These are phyloP conservation scores for Corinectria fuckeliana DNA, from an alignment of 2,329 filamentous ascomycete genomes.

Conservation along the genomic window DNA sequence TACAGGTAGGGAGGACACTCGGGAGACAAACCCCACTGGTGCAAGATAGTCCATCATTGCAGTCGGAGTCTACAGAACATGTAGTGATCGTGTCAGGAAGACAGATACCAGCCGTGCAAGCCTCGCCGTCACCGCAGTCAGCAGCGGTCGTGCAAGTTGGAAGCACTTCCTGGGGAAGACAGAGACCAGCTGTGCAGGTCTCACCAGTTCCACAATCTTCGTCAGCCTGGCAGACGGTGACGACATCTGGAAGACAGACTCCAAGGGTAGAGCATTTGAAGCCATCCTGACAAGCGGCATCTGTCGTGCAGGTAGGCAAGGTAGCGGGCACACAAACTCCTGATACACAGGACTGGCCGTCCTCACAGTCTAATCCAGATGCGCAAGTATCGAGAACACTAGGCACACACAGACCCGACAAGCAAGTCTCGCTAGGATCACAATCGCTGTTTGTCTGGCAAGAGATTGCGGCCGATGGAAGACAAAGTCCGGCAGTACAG, in stretches of 20 bases:
- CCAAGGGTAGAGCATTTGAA: too few species aligned
- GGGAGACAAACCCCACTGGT: neutral
- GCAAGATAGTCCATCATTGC: neutral
- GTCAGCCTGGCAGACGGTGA: neutral
- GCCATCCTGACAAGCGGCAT: neutral
- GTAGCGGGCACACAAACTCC: neutral
- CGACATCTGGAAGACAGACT: neutral
- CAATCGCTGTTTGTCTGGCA: neutral
- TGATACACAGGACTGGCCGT: neutral
- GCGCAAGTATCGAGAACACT: neutral
- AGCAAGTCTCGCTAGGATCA: neutral
- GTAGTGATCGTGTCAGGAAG: neutral
- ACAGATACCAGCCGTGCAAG: neutral
- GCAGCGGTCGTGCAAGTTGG: neutral
- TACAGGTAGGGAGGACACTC: neutral
- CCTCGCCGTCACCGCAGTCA: neutral
- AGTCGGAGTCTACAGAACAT: neutral
- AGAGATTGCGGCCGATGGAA: neutral
- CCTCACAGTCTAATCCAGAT: neutral
- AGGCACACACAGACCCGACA: neutral
- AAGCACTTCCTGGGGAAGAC: neutral
- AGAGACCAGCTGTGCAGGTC: neutral
- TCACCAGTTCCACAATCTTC: neutral
- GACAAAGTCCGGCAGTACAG: conserved; percentile 3
- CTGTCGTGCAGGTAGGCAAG: neutral